phyloP scores from a whole-genome alignment of 2,329 filamentous ascomycete genomes.

The Penicillium sp. region DNA sequence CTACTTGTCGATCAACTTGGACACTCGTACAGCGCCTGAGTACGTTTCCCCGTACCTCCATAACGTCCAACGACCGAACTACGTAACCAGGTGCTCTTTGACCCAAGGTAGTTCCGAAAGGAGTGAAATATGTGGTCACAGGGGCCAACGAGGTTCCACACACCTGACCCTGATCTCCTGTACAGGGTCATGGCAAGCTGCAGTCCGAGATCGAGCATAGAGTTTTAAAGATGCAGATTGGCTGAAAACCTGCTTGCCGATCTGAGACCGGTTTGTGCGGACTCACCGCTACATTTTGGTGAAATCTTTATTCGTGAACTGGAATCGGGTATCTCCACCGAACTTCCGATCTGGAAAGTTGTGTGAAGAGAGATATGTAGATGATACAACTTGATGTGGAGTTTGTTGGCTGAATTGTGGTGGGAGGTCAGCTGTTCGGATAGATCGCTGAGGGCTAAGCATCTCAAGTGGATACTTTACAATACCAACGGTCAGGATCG shows the following conservation, averaged over 20 bases:
- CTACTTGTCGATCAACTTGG: slow-evolving; percentile 2
- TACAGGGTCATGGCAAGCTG: not conserved
- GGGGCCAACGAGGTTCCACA: not conserved
- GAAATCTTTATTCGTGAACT: not conserved
- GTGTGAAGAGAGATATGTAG: not conserved
- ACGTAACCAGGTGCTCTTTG: not conserved
- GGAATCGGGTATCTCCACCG: not conserved
- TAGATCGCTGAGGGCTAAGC: not conserved
- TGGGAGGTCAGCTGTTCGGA: not conserved
- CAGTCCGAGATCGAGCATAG: slow-evolving; percentile 4
- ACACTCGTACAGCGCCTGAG: not conserved
- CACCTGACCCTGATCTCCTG: slow-evolving; percentile 4
- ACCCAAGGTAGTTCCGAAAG: not conserved
- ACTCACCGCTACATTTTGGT: slow-evolving; percentile 14
- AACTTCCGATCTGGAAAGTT: not conserved
- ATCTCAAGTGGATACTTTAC: not conserved
- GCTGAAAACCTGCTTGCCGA: slow-evolving; percentile 10
- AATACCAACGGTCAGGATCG: slow-evolving; percentile 2
- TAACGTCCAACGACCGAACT: not conserved
- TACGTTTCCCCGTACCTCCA: not conserved
- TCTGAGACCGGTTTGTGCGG: slow-evolving; percentile 2
- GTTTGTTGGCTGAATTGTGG: not conserved
- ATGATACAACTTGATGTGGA: not conserved
- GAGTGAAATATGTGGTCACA: not conserved
- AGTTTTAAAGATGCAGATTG: not conserved